A percentile compares a stretch with the other conserved stretches of the same genome.
Evolutionary conservation across 345 rosid species (phyloP).

Genomic region (Eutrema japonicum): DNA sequence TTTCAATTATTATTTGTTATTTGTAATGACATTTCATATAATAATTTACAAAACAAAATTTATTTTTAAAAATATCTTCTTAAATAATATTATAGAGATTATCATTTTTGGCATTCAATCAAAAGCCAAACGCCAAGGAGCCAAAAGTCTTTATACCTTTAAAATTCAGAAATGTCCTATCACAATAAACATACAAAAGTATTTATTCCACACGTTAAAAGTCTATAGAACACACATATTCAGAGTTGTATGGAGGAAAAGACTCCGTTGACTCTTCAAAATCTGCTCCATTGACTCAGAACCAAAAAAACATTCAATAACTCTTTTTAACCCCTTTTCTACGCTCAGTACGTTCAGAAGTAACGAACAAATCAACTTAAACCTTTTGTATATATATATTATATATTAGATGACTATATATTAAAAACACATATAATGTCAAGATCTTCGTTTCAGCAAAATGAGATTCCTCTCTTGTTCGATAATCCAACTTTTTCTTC

Average conservation of each 20-base stretch:
- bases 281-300: not conserved
- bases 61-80: too few relatives aligned
- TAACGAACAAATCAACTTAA: not conserved
- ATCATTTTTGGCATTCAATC: too few relatives aligned
- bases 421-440: not conserved
- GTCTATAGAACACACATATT: not conserved
- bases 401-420: not conserved
- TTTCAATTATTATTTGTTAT: too few relatives aligned
- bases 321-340: not conserved
- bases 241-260: constrained; percentile 12
- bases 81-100: too few relatives aligned
- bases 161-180: too few relatives aligned
- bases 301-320: not conserved
- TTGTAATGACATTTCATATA: too few relatives aligned
- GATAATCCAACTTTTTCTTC: constrained; percentile 4
- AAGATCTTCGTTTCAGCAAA: not conserved
- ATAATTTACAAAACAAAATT: too few relatives aligned
- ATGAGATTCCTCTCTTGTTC: constrained; percentile 1
- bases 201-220: not conserved
- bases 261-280: constrained; percentile 22
- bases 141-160: too few relatives aligned
- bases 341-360: not conserved
- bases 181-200: too few relatives aligned
- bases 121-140: too few relatives aligned
- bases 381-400: not conserved